Conservation (phyloP, 1,284 basidiomycete species). For the Rhizopogon parksii region DNA sequence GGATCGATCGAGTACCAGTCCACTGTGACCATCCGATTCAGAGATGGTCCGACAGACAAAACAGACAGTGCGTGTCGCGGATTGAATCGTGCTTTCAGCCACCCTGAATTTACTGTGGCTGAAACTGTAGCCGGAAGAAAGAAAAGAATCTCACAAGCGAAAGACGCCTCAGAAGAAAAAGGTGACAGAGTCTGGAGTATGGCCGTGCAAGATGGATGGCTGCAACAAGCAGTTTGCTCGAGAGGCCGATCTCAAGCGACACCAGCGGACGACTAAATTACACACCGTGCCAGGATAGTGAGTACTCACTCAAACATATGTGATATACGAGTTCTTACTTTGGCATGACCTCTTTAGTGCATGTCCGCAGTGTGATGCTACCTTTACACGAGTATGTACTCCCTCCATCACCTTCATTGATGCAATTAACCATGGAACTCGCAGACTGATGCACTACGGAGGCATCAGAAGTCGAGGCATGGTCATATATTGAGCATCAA, state of each 20-base stretch:
- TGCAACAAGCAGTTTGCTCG: constrained; percentile 72
- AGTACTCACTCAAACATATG: constrained; percentile 26
- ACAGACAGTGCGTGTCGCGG: constrained; percentile 29
- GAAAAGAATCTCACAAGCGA: constrained; percentile 42
- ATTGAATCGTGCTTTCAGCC: constrained; percentile 16
- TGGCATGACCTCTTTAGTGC: constrained; percentile 35
- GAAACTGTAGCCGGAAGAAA: constrained; percentile 34
- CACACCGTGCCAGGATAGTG: constrained; percentile 68
- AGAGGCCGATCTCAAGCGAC: constrained; percentile 70
- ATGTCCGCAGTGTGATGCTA: constrained; percentile 71
- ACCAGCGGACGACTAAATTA: constrained; percentile 67
- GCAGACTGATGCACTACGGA: constrained; percentile 53
- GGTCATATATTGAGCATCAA: constrained; percentile 4
- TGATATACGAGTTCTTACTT: constrained; percentile 10
- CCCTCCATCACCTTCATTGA: constrained; percentile 3
- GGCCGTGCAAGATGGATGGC: constrained; percentile 72
- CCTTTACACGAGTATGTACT: constrained; percentile 61
- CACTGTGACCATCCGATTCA: not conserved
- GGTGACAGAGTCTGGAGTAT: constrained; percentile 43
- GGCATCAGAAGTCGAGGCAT: constrained; percentile 64
- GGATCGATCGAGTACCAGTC: not conserved
- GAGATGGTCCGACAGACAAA: constrained; percentile 28
- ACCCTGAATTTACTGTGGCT: constrained; percentile 9
- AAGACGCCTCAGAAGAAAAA: constrained; percentile 41
- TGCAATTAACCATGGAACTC: not conserved